Evolutionary conservation across 768 basidiomycete genomes (phyloP).

Genomic region (Fomitopsis pulvina): DNA sequence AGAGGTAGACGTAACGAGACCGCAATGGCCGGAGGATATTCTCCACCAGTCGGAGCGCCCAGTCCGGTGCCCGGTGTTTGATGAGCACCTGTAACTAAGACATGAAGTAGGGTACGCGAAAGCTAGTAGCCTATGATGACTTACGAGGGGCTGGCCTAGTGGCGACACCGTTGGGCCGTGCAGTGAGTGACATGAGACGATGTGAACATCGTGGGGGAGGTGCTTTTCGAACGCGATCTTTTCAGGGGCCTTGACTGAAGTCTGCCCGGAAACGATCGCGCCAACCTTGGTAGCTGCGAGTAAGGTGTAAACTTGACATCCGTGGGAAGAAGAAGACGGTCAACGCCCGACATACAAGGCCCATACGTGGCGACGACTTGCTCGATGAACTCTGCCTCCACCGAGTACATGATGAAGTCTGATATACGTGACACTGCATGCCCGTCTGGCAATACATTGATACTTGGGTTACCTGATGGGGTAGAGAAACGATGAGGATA

Average conservation of each 20-base stretch:
- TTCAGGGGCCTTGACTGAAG: slow-evolving; percentile 95
- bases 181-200: slow-evolving; percentile 90
- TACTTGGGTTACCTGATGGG: slow-evolving; percentile 43
- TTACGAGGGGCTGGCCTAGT: slow-evolving; percentile 83
- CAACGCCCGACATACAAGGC: slow-evolving; percentile 52
- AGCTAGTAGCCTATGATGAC: slow-evolving; percentile 16
- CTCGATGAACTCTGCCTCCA: slow-evolving; percentile 86
- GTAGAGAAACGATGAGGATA: background rate
- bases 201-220: slow-evolving; percentile 80
- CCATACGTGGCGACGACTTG: slow-evolving; percentile 83
- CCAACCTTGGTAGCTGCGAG: slow-evolving; percentile 79
- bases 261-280: slow-evolving; percentile 92
- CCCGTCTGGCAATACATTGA: slow-evolving; percentile 70
- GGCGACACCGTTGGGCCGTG: slow-evolving; percentile 91
- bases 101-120: background rate
- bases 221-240: slow-evolving; percentile 81
- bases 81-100: slow-evolving; percentile 66
- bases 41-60: slow-evolving; percentile 72
- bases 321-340: background rate
- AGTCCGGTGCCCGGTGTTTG: slow-evolving; percentile 73
- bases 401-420: slow-evolving; percentile 92
- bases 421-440: slow-evolving; percentile 84
- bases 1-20: slow-evolving; percentile 85
- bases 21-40: slow-evolving; percentile 71
- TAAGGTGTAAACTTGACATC: background rate